Evolutionary conservation across 768 basidiomycete genomes (phyloP), one percentile per base, ranked within the genome.

Genomic region (Trametes punicea): DNA sequence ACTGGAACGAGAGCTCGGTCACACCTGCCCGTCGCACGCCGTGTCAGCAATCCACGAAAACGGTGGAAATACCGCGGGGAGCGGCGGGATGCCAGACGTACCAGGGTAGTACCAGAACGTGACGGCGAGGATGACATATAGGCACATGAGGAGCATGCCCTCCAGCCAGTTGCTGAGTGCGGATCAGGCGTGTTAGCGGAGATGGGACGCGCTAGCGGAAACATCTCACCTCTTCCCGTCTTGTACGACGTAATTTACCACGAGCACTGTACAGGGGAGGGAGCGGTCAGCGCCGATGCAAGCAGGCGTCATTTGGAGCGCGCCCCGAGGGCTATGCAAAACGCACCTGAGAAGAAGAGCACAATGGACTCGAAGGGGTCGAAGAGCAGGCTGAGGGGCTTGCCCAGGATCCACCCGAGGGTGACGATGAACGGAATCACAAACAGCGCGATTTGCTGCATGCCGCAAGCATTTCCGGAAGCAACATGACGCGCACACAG

Each of bases 311-410:
- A 46, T 31, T 3, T 2, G 9, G 23, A 3, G 15, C 30, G 27
- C 26, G 49, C 30, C 4, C 4, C 1, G 13, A 9, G 41, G 46
- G 33, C 18, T 11, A 16, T 26, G 33, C 2, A 34, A 34, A 30
- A 60, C 70, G 50, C 59, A 78, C 75, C 77, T 34, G 76, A 65
- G 15, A 79, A 69, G 67, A 80, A 80, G 33, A 81, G 66, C 6
- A 84, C 83, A 41, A 95, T 74, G 1, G 88, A 87, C 73, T 95
- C 90, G 67, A 88, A 94, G 2, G 92, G 89, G 68, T 96, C 94
- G 65, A 96, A 95, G 31, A 94, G 76, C 51, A 95, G 74, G 15
- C 84, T 85, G 50, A 90, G 67, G 9, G 90, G 88, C 65, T 92
- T 93, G 51, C 84, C 85, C 46, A 94, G 73, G 21, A 81, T 81